Base-by-base conservation (phyloP, 2,329 filamentous ascomycete genomes). In the Colletotrichum truncatum region DNA sequence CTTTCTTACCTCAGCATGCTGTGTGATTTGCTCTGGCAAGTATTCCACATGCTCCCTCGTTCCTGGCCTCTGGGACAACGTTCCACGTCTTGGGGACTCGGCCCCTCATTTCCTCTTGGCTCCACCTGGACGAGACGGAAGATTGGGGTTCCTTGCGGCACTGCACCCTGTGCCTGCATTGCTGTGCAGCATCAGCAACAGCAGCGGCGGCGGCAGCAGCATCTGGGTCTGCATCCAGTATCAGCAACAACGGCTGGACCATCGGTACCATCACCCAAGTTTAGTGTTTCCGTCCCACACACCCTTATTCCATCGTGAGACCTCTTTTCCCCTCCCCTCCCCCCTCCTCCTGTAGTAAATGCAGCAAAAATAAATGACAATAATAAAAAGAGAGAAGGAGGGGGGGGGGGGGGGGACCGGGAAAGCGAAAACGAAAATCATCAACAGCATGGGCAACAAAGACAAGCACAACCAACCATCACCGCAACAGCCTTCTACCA, bases 41-140 rank as follows among this genome's bases (percentile, higher is more conserved):
- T n/a, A n/a, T n/a, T n/a, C n/a, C n/a, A n/a, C n/a, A n/a, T n/a
- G n/a, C 23, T 30, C 14, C 43, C 43, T 28, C 11, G n/a, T 21
- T 23, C 54, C 46, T 39, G 34, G 55, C 21, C 55, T 49, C 26
- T 43, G 52, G 52, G 52, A 55, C 28, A 30, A 14, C 36, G 43
- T 21, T 57, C 39, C 39, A 25, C 30, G 54, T 18, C 54, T 36
- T 57, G n/a, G 11, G 43, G 43, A 51, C 23, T 32, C 30, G 30
- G 45, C 55, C 55, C 55, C 55, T 58, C 43, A 58, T 51, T 51
- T 49, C 30, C 11, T 58, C 32, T 39, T 30, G 43, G 43, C 55
- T 58, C 32, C 43, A 51, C 55, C 30, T 11, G 23, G 55, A 58
- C 43, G 43, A 58, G 43, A 18, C 43, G 25, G 53, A 52, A 39